phyloP scores from a whole-genome alignment of 495 filamentous ascomycete species.

The Letharia columbiana region DNA sequence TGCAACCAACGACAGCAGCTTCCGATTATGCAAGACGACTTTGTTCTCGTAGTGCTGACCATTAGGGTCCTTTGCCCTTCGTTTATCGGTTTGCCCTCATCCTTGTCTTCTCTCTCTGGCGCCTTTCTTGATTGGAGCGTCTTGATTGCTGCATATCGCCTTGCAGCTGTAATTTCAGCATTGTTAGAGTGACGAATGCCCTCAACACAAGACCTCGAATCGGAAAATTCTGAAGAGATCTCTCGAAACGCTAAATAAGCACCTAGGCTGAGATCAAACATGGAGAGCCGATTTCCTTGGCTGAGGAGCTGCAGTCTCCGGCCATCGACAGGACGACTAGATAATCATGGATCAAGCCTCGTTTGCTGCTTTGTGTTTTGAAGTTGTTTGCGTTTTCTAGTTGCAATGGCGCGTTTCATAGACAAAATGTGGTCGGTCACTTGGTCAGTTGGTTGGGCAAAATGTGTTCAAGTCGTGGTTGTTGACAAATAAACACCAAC shows the following conservation, averaged over 20 bases:
- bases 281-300: not conserved
- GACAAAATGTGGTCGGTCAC: not conserved
- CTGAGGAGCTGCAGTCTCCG: not conserved
- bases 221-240: not conserved
- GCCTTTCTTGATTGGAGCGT: conserved; percentile 22
- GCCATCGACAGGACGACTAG: not conserved
- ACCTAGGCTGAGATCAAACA: not conserved
- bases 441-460: not conserved
- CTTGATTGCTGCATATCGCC: conserved; percentile 17
- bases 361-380: not conserved
- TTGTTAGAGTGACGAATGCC: conserved; percentile 11
- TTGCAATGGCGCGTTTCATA: not conserved
- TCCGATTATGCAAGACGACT: conserved; percentile 19
- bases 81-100: conserved; percentile 4
- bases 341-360: not conserved
- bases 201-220: not conserved
- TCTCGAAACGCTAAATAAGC: not conserved
- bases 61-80: conserved; percentile 14
- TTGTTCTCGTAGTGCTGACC: conserved; percentile 17
- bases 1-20: not conserved
- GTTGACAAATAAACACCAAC: not conserved
- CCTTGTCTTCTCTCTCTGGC: conserved; percentile 6
- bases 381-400: not conserved
- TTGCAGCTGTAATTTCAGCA: conserved; percentile 19
- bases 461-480: not conserved